Conservation (phyloP, 345 rosid genomes). For the Eucalyptus marginata region DNA sequence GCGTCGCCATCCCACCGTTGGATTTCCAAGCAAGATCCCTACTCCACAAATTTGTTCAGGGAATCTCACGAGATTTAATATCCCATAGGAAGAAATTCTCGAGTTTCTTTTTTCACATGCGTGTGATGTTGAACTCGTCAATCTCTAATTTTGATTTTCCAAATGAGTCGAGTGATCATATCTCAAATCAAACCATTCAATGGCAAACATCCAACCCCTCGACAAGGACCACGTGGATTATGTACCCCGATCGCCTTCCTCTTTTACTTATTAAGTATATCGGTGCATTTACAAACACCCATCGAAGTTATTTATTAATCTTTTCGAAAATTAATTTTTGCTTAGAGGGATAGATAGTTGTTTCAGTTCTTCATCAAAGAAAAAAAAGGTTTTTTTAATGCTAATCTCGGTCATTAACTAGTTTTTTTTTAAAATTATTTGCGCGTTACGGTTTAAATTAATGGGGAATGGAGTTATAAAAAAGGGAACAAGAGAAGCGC, state of each 20-base stretch:
- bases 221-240: accelerated
- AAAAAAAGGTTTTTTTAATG: not conserved
- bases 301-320: not conserved
- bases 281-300: no score
- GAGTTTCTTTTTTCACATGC: accelerated
- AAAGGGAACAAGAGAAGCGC: not conserved
- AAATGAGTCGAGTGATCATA: not conserved
- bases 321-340: not conserved
- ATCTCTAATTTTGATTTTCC: not conserved
- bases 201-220: not conserved
- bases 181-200: not conserved
- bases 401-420: not conserved
- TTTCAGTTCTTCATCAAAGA: not conserved
- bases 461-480: not conserved
- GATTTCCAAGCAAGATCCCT: not conserved
- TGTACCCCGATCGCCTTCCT: not conserved
- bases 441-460: not conserved
- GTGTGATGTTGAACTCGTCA: not conserved
- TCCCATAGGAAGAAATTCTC: not conserved
- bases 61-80: no score
- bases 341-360: not conserved
- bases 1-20: not conserved
- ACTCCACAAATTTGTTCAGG: not conserved
- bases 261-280: no score
- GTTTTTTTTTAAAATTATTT: not conserved